Conservation (phyloP, 441 rosid species). For the Lepidium campestre region DNA sequence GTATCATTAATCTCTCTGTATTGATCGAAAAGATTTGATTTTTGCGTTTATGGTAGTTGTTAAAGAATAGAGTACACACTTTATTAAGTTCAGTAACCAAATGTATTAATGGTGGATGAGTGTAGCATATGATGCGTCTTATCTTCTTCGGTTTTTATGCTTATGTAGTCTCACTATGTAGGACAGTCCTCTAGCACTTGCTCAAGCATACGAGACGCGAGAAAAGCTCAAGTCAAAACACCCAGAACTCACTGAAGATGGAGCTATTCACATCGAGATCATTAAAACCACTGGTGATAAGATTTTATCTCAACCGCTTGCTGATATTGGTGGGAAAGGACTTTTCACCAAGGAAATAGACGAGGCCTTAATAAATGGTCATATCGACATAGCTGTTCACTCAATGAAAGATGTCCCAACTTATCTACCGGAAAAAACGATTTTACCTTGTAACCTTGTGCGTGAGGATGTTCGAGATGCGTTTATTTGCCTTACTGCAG, state of each 20-base stretch:
- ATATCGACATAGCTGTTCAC: conserved; percentile 94
- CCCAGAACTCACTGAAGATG: conserved; percentile 79
- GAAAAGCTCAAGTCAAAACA: conserved; percentile 69
- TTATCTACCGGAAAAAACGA: conserved; percentile 72
- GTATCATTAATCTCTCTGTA: background rate
- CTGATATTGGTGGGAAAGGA: conserved; percentile 98
- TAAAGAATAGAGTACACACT: background rate
- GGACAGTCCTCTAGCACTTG: conserved; percentile 94
- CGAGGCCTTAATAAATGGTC: conserved; percentile 82
- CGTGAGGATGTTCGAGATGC: conserved; percentile 98
- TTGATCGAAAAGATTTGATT: background rate
- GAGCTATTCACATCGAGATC: conserved; percentile 82
- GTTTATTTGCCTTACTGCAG: conserved; percentile 59
- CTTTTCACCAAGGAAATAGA: conserved; percentile 94
- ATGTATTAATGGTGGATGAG: background rate
- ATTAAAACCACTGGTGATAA: conserved; percentile 96
- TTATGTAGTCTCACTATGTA: conserved; percentile 32
- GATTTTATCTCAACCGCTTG: conserved; percentile 85
- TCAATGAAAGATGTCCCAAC: conserved; percentile 99
- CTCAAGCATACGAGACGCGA: conserved; percentile 90
- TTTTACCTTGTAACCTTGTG: conserved; percentile 80
- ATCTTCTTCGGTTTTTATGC: conserved; percentile 16
- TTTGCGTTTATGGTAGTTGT: background rate
- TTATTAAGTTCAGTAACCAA: background rate
- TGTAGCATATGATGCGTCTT: background rate